Base-by-base conservation (phyloP, 2,329 filamentous ascomycete species). In the Phialophora tarda region DNA sequence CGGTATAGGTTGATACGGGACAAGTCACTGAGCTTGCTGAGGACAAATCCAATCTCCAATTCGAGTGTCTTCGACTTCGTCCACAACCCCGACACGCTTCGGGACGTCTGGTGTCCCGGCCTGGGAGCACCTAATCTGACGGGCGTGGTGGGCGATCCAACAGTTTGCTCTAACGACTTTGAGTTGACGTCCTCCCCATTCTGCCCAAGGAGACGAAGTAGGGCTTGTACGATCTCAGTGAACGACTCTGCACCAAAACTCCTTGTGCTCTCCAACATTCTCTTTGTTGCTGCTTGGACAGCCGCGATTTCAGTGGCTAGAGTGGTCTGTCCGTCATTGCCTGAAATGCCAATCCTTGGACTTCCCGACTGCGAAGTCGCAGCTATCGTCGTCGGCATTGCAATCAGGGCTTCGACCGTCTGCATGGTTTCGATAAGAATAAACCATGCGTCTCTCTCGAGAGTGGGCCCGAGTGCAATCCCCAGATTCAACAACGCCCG, bases 371-470 rank as follows among this genome's bases (percentile, higher is more conserved):
- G 74, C 56, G 77, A 78, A 60, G 73, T 73, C 4, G 70, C 60
- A 7, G 69, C 28, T 4, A 68, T 34, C 14, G 76, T 74, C 3
- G 76, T 76, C 63, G 76, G 77, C 14, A 76, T 75, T 56, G 89
- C 91, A 28, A 97, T 84, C 3, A 98, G 89, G 69, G 96, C 88
- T 73, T 98, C 95, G 2, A 94, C 93, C 77, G 97, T 92, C 74
- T 97, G 93, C 7, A 99, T 81, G 0, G 93, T 96, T 74, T 96
- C 93, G 1, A 99, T 84, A 17, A 99, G 84, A 65, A 99, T 98
- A 1, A 88, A 89, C 91, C 96, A 99, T 0, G 94, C 76, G 65
- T 75, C 91, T 14, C 85, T 83, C 41, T 91, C 89, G 0, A 99
- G 83, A 0, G 92, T 97, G 2, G 95, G 93, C 0, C 95, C 95